A percentile compares a stretch with the other conserved stretches of the same genome.
These are phyloP conservation scores for Penicillium corylophilum DNA, from an alignment of 2,329 filamentous ascomycete species.

Conservation along the genomic window DNA sequence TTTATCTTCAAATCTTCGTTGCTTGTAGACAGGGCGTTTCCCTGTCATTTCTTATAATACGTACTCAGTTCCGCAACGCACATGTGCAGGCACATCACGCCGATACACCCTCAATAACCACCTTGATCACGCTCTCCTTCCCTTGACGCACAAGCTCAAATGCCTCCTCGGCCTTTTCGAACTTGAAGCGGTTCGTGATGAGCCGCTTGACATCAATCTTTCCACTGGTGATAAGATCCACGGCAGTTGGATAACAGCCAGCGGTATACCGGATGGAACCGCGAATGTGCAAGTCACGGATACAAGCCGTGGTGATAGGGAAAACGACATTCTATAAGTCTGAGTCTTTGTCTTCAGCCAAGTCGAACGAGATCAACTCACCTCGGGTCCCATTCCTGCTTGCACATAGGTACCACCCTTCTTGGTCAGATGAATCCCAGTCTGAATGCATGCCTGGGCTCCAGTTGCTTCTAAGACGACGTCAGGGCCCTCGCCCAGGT, in stretches of 20 bases:
- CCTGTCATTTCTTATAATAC: not conserved
- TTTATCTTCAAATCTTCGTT: not conserved
- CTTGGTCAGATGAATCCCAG: conserved; percentile 46
- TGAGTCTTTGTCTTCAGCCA: not conserved
- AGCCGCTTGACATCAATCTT: conserved; percentile 42
- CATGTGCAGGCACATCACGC: no score
- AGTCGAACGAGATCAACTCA: conserved; percentile 11
- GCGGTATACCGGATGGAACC: conserved; percentile 54
- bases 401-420: conserved; percentile 54
- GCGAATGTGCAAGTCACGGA: conserved; percentile 49
- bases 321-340: conserved; percentile 47
- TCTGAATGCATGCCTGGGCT: conserved; percentile 49
- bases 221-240: conserved; percentile 52
- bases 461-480: conserved; percentile 53
- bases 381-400: conserved; percentile 52
- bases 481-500: conserved; percentile 49
- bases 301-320: conserved; percentile 52
- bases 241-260: conserved; percentile 51
- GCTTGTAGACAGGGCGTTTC: not conserved
- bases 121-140: conserved; percentile 43
- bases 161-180: conserved; percentile 50
- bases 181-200: conserved; percentile 43
- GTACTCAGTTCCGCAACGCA: no score
- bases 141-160: conserved; percentile 48
- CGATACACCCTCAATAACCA: conserved; percentile 44